Conservation (phyloP, 305 asterid genomes). For the Lippia alba region DNA sequence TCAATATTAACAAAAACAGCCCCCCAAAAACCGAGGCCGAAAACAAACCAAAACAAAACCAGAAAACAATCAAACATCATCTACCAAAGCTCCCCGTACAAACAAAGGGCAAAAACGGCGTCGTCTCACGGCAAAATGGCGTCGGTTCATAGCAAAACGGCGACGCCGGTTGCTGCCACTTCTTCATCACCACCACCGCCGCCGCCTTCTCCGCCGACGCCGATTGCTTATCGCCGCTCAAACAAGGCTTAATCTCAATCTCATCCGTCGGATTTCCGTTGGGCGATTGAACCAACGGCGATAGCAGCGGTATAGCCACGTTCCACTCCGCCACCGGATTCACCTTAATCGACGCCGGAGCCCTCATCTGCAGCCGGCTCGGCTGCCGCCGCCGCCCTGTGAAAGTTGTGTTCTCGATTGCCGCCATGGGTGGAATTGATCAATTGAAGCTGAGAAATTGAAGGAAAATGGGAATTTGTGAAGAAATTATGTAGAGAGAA, state of each 20-base stretch:
- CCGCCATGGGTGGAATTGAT: conserved; percentile 39
- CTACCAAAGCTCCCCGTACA: conserved; percentile 54
- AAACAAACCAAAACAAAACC: background rate
- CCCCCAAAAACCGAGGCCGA: conserved; percentile 5
- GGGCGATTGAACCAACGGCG: conserved; percentile 82
- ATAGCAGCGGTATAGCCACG: conserved; percentile 74
- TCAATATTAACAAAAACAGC: conserved; percentile 22
- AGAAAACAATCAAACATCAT: conserved; percentile 5
- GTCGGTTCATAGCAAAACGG: conserved; percentile 75
- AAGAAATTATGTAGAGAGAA: no score
- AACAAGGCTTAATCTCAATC: conserved; percentile 41
- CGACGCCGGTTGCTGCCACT: conserved; percentile 94
- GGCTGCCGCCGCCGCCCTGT: conserved; percentile 47
- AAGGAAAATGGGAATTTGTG: background rate
- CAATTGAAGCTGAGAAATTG: conserved; percentile 1
- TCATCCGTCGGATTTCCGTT: conserved; percentile 44
- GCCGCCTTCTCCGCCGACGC: conserved; percentile 34
- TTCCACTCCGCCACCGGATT: conserved; percentile 69
- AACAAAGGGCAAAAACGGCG: conserved; percentile 63
- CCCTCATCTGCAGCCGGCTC: conserved; percentile 66
- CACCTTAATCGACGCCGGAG: conserved; percentile 78
- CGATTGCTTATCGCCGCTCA: conserved; percentile 28
- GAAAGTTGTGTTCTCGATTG: conserved; percentile 27
- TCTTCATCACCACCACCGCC: conserved; percentile 50
- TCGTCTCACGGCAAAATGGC: conserved; percentile 52